Conservation (phyloP, 805 yeast species). For the Candida maesae region DNA sequence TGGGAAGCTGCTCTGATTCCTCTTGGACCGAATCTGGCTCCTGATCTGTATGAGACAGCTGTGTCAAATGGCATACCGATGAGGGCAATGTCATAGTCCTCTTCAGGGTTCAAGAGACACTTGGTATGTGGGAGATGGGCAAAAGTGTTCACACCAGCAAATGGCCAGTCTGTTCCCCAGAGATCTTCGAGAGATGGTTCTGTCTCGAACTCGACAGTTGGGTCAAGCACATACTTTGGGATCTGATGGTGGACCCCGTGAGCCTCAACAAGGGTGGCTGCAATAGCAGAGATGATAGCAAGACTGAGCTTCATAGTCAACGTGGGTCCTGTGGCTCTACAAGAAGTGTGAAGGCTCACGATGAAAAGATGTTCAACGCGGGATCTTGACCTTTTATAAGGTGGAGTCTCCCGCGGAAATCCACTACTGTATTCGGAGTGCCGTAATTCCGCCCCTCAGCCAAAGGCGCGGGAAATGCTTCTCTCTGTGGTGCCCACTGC, state of each 20-base stretch:
- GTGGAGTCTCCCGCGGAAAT: constrained; percentile 7
- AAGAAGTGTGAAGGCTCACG: no score
- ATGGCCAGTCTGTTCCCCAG: constrained; percentile 78
- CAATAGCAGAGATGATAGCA: constrained; percentile 10
- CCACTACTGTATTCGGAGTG: constrained; percentile 5
- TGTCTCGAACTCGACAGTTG: constrained; percentile 14
- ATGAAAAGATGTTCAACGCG: neutral
- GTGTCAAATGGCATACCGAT: constrained; percentile 56
- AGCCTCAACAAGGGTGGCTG: constrained; percentile 9
- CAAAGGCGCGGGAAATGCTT: neutral
- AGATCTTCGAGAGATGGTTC: constrained; percentile 47
- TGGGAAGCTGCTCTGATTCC: constrained; percentile 67
- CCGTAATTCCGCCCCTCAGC: constrained; percentile 7
- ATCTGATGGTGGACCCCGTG: constrained; percentile 9
- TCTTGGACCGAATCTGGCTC: constrained; percentile 51
- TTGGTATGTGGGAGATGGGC: constrained; percentile 64
- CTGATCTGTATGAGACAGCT: constrained; percentile 48
- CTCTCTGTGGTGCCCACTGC: no score
- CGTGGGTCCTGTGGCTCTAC: neutral
- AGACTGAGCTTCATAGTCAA: constrained; percentile 8
- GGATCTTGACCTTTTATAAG: neutral
- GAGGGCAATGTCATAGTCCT: constrained; percentile 56
- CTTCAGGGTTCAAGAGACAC: constrained; percentile 49
- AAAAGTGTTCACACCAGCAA: constrained; percentile 63
- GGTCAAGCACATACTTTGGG: constrained; percentile 17